A percentile compares a stretch with the other conserved stretches of the same genome.
phyloP scores from a whole-genome alignment of 2,329 filamentous ascomycete species.

The Neopestalotiopsis rosae region DNA sequence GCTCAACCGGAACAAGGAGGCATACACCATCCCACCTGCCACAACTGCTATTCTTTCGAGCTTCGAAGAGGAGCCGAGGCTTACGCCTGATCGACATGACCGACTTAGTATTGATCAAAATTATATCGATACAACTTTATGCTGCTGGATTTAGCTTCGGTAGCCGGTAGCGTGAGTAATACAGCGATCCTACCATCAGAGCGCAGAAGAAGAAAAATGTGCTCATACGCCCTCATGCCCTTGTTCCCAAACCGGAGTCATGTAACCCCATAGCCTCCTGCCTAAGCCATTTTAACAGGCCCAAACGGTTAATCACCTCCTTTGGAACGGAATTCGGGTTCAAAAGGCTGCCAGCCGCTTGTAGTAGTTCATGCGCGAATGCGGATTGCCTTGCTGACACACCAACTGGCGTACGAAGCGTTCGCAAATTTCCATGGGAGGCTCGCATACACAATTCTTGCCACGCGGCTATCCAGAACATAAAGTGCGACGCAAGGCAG shows the following conservation, averaged over 20 bases:
- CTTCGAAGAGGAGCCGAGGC: background rate
- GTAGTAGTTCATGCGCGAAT: background rate
- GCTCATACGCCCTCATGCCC: slow-evolving; percentile 3
- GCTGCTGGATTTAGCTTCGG: background rate
- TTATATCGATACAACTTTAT: background rate
- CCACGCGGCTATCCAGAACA: background rate
- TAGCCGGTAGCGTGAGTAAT: background rate
- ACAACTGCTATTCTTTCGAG: background rate
- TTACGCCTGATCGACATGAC: background rate
- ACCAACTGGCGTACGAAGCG: background rate
- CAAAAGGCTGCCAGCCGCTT: background rate
- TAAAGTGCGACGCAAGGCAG: background rate
- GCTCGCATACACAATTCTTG: background rate
- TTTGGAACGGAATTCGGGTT: background rate
- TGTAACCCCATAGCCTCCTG: background rate
- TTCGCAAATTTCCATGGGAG: background rate
- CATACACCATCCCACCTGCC: background rate
- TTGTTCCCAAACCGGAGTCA: background rate
- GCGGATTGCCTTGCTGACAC: background rate
- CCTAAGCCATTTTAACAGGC: background rate
- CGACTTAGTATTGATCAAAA: background rate
- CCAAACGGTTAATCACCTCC: background rate
- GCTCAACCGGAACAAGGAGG: background rate
- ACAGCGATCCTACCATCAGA: background rate
- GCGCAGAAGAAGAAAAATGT: background rate